Base-by-base conservation (phyloP, 108 stramenopile genomes). In the Fistulifera solaris region DNA sequence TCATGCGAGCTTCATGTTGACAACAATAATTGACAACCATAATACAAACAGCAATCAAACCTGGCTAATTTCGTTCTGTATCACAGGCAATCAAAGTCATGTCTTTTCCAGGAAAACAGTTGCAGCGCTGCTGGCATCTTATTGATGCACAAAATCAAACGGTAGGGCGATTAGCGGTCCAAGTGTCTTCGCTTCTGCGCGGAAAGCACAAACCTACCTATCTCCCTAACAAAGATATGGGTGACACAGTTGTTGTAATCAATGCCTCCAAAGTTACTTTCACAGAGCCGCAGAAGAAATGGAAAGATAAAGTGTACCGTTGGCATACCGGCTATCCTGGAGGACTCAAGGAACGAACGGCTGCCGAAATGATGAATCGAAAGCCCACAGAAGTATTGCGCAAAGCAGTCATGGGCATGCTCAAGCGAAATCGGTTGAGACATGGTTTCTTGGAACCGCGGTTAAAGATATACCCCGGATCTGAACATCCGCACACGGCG, bases 201-300 rank as follows among this genome's bases (percentile, higher is more conserved):
- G 96, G 96, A 1, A 96, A 96, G 59, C 94, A 98, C 76, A 98
- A 98, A 66, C 96, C 96, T 0, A 96, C 93, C 28, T 98, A 72
- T 66, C 59, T 70, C 27, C 96, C 95, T 24, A 83, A 94, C 56
- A 80, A 77, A 38, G 96, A 95, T 62, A 91, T 89, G 66, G 96
- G 96, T 7, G 96, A 98, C 63, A 66, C 71, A 54, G 95, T 98
- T 1, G 91, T 98, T 17, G 78, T 98, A 14, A 61, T 98, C 18
- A 96, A 98, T 66, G 94, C 95, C 13, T 78, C 80, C 39, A 87
- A 91, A 77, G 87, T 88, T 56, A 16, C 66, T 39, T 11, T 16
- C 6, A 21, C 54, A 40, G 16, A 23, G 54, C 31, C 31, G 31
- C 31, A 35, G 7, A 77, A 93, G 38, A 98, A 96, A 59, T 85